phyloP scores from a whole-genome alignment of 805 yeast genomes.

The Myxozyma lipomycoides region DNA sequence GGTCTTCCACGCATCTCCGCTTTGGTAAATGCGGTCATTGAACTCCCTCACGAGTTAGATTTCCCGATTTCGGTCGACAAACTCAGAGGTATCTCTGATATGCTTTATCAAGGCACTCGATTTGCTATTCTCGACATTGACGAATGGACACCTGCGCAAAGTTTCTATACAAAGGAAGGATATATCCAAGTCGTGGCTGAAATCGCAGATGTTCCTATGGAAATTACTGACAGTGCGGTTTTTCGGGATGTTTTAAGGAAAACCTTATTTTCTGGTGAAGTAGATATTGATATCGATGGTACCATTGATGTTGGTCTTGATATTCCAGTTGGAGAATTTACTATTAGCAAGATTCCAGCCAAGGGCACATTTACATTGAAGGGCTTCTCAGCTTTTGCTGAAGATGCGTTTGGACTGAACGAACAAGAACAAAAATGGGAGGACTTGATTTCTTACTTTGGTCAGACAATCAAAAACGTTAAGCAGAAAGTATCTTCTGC shows the following conservation, averaged over 20 bases:
- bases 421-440: neutral
- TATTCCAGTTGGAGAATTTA: constrained; percentile 23
- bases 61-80: constrained; percentile 18
- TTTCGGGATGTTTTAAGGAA: constrained; percentile 22
- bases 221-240: constrained; percentile 26
- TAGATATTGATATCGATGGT: constrained; percentile 23
- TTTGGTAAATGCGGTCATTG: constrained; percentile 28
- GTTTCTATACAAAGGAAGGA: constrained; percentile 20
- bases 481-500: neutral
- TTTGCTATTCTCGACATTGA: constrained; percentile 25
- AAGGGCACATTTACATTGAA: constrained; percentile 18
- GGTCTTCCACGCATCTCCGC: constrained; percentile 22
- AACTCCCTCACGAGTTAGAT: constrained; percentile 25
- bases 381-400: constrained; percentile 2
- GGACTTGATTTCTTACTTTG: neutral
- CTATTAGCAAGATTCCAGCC: constrained; percentile 22
- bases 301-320: constrained; percentile 24
- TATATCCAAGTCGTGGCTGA: constrained; percentile 27
- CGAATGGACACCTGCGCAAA: constrained; percentile 25
- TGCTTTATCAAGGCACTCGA: constrained; percentile 19
- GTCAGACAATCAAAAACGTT: neutral
- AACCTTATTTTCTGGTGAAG: constrained; percentile 26
- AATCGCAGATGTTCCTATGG: constrained; percentile 26
- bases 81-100: constrained; percentile 24
- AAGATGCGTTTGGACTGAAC: neutral